Percentiles rank a stretch among this genome's conserved stretches.
Conservation (phyloP, 495 filamentous ascomycete genomes). For the Aeminium ludgeri region DNA sequence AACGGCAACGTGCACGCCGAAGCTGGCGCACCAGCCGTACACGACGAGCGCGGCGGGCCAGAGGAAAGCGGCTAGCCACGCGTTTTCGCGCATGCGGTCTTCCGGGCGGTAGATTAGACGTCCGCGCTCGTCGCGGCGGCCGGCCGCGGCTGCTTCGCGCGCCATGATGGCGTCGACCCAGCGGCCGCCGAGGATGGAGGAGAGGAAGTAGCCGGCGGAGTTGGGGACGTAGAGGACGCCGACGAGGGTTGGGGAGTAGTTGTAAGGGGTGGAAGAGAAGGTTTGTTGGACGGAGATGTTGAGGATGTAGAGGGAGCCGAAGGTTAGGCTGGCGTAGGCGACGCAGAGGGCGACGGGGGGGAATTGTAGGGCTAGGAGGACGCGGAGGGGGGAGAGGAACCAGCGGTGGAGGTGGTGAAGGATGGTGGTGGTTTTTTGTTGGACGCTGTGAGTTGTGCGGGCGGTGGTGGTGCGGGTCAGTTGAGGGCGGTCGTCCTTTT, state of each 20-base stretch:
- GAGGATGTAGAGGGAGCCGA: conserved; percentile 66
- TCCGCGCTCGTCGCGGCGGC: conserved; percentile 51
- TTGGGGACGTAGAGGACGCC: conserved; percentile 71
- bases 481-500: conserved; percentile 13
- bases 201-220: conserved; percentile 59
- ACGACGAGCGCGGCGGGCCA: conserved; percentile 52
- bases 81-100: conserved; percentile 81
- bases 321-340: conserved; percentile 67
- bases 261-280: conserved; percentile 59
- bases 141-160: conserved; percentile 55
- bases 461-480: conserved; percentile 46
- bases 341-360: conserved; percentile 67
- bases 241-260: conserved; percentile 53
- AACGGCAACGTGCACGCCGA: conserved; percentile 26
- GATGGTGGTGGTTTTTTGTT: conserved; percentile 34
- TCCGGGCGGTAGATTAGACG: conserved; percentile 60
- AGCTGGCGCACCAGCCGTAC: conserved; percentile 50
- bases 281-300: conserved; percentile 70
- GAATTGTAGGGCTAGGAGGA: conserved; percentile 64
- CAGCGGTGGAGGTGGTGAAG: conserved; percentile 42
- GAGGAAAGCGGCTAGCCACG: conserved; percentile 59
- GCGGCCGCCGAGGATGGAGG: conserved; percentile 56
- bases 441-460: conserved; percentile 39
- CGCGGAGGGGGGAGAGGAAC: conserved; percentile 64
- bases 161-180: conserved; percentile 91